Conservation (phyloP, 805 yeast species). For the Babjeviella inositovora region DNA sequence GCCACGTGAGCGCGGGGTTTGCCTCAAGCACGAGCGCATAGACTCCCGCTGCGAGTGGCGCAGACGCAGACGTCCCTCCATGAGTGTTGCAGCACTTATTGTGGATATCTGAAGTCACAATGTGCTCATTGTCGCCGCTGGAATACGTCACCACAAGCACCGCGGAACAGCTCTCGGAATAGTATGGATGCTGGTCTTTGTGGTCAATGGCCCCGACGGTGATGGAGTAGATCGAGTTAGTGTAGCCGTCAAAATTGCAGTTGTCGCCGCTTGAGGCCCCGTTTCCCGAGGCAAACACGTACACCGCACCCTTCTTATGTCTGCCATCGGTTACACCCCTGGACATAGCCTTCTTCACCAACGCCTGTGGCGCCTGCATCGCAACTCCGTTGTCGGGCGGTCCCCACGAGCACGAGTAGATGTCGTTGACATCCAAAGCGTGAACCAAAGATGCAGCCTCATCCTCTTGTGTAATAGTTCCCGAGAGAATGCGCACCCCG, state of each 20-base stretch:
- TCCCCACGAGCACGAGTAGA: conserved; percentile 97
- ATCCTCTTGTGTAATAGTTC: conserved; percentile 64
- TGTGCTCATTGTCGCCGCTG: conserved; percentile 80
- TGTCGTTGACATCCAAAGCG: conserved; percentile 73
- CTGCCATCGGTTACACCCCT: conserved; percentile 80
- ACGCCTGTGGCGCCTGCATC: conserved; percentile 66
- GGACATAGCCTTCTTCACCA: conserved; percentile 72
- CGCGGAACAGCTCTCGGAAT: conserved; percentile 89
- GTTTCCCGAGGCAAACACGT: conserved; percentile 93
- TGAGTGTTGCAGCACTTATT: conserved; percentile 56
- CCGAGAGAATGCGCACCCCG: conserved; percentile 82
- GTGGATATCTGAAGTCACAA: conserved; percentile 74
- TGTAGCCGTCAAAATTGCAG: conserved; percentile 95
- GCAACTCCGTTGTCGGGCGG: conserved; percentile 87
- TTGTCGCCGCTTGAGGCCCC: conserved; percentile 77
- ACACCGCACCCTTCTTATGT: conserved; percentile 64
- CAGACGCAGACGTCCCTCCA: conserved; percentile 98
- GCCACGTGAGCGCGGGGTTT: conserved; percentile 84
- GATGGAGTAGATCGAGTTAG: conserved; percentile 86
- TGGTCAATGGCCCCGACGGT: conserved; percentile 91
- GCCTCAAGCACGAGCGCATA: conserved; percentile 70
- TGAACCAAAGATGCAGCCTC: conserved; percentile 83
- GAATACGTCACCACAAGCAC: conserved; percentile 88
- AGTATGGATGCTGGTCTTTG: conserved; percentile 73
- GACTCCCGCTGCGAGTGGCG: conserved; percentile 96